These are phyloP conservation scores for Nitzschia sp. DNA, from an alignment of 108 stramenopile species.

Conservation along the genomic window DNA sequence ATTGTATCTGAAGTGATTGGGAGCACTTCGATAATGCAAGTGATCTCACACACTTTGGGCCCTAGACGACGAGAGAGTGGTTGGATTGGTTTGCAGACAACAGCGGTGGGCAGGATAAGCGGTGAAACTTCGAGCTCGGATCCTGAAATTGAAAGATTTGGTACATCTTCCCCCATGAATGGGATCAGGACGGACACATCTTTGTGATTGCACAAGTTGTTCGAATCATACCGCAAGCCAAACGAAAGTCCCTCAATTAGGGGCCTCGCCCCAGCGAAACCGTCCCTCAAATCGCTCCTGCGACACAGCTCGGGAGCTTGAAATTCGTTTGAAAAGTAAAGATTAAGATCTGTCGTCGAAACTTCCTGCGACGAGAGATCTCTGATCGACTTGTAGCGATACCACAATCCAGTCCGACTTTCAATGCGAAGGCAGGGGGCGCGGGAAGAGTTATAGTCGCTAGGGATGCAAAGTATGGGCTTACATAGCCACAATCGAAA, in stretches of 20 bases:
- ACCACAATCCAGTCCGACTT: slow-evolving; percentile 69
- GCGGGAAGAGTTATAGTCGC: slow-evolving; percentile 34
- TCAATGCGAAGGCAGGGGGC: slow-evolving; percentile 54
- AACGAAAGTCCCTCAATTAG: slow-evolving; percentile 78
- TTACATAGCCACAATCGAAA: slow-evolving; percentile 75
- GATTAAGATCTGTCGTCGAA: slow-evolving; percentile 56
- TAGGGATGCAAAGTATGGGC: slow-evolving; percentile 59
- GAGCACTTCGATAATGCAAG: slow-evolving; percentile 68
- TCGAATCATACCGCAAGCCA: slow-evolving; percentile 63
- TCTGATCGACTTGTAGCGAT: slow-evolving; percentile 72
- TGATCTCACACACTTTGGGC: slow-evolving; percentile 55
- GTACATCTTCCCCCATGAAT: slow-evolving; percentile 35
- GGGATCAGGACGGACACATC: slow-evolving; percentile 61
- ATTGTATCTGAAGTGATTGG: slow-evolving; percentile 31
- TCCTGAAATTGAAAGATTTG: slow-evolving; percentile 41
- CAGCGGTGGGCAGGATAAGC: slow-evolving; percentile 46
- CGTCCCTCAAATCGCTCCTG: slow-evolving; percentile 1
- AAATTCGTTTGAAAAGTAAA: slow-evolving; percentile 50
- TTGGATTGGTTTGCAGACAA: slow-evolving; percentile 60
- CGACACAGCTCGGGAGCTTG: slow-evolving; percentile 17
- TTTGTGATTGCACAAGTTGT: slow-evolving; percentile 52
- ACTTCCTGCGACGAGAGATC: slow-evolving; percentile 74
- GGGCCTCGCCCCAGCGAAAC: slow-evolving; percentile 2
- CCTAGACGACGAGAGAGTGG: slow-evolving; percentile 43
- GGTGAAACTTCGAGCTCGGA: slow-evolving; percentile 54